Evolutionary conservation across 345 rosid species (phyloP), one percentile per base, ranked within the genome.

Genomic region (Populus davidiana): DNA sequence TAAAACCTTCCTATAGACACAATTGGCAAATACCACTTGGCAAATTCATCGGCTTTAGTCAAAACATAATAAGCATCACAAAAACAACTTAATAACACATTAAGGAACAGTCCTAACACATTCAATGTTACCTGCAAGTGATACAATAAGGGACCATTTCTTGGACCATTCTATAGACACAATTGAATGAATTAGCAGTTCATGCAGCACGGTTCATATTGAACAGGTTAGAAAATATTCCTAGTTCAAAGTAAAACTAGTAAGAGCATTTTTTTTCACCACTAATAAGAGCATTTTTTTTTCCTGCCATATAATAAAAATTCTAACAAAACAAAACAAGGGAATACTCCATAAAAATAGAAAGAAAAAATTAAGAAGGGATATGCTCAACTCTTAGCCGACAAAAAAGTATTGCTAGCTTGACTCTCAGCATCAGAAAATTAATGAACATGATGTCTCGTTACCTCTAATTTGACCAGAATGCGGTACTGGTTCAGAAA

Each of bases 401-500:
- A 54, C 23, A 18, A 43, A 27, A 33, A 27, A 49, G 70, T 21
- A 47, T 5, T 13, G 21, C 12, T 3, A 39, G 43, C 61, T 16
- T 61, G 41, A 62, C 11, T 47, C 29, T n/a, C 27, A 27, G 47
- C 38, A 13, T 14, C 29, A 44, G 35, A 43, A 69, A 64, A 68
- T 35, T 12, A 6, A 63, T 6, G 36, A 25, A 54, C 7, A 44
- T n/a, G 29, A 56, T 63, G 74, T 62, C 78, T 63, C 76, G 64
- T 90, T 84, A 91, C 97, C 98, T 92, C 93, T 89, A 52, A 82
- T 84, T 83, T 89, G 86, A 85, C 89, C 86, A 50, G 91, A 83
- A 79, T 84, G 93, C 70, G 88, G 79, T 71, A 74, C 74, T 72
- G 80, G 70, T 39, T 85, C 85, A 49, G 94, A 75, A 75, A 79